A percentile compares a stretch with the other conserved stretches of the same genome.
Conservation (phyloP, 345 rosid genomes). For the Kandelia obovata region DNA sequence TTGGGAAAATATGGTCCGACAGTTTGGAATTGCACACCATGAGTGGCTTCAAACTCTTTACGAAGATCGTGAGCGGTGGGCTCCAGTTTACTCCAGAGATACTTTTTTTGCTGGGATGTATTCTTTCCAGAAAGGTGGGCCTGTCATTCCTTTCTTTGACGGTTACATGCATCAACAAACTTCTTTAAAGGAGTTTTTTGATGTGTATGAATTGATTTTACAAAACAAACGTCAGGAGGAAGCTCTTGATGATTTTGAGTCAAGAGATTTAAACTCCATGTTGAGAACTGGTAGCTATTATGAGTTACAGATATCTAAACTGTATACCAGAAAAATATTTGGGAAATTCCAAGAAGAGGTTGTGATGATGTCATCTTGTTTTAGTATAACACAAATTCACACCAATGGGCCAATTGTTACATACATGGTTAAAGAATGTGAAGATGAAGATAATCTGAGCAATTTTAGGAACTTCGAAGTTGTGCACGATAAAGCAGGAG, state of each 20-base stretch:
- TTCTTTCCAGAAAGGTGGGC: slow-evolving; percentile 51
- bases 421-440: slow-evolving; percentile 72
- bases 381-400: slow-evolving; percentile 66
- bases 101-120: slow-evolving; percentile 62
- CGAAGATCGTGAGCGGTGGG: slow-evolving; percentile 75
- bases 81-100: slow-evolving; percentile 77
- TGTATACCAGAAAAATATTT: slow-evolving; percentile 65
- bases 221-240: slow-evolving; percentile 77
- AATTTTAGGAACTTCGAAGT: slow-evolving; percentile 69
- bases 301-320: slow-evolving; percentile 74
- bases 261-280: slow-evolving; percentile 42
- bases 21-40: slow-evolving; percentile 48
- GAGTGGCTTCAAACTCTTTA: slow-evolving; percentile 66
- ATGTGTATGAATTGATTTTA: slow-evolving; percentile 67
- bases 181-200: slow-evolving; percentile 84
- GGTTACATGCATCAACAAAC: slow-evolving; percentile 71
- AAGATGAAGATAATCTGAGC: slow-evolving; percentile 49
- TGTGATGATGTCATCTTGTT: slow-evolving; percentile 84
- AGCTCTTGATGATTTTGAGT: slow-evolving; percentile 53
- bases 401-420: slow-evolving; percentile 60
- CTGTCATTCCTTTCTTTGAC: slow-evolving; percentile 51
- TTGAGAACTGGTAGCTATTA: slow-evolving; percentile 67
- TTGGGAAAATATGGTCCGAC: slow-evolving; percentile 66
- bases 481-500: slow-evolving; percentile 61
- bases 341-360: slow-evolving; percentile 76